Conservation (phyloP, 2,329 filamentous ascomycete species). For the Hyphodiscus sp. region DNA sequence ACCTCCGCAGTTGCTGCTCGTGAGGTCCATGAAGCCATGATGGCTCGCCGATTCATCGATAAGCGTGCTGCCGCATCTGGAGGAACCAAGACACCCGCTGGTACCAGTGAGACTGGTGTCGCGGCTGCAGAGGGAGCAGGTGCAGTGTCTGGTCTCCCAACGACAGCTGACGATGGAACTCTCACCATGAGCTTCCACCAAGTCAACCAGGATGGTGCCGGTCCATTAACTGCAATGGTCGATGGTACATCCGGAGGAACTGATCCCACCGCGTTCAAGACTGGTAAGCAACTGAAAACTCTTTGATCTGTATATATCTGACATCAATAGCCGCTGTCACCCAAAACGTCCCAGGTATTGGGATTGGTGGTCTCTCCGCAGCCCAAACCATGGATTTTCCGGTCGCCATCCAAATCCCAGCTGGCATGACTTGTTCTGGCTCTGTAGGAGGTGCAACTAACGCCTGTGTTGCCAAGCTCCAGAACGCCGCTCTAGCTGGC, state of each 20-base stretch:
- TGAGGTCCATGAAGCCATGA: slow-evolving; percentile 65
- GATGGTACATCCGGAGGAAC: slow-evolving; percentile 59
- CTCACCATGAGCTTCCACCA: slow-evolving; percentile 61
- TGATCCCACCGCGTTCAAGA: slow-evolving; percentile 52
- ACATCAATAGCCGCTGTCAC: slow-evolving; percentile 42
- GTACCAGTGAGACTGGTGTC: slow-evolving; percentile 46
- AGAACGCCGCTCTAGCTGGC: slow-evolving; percentile 55
- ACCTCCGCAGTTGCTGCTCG: slow-evolving; percentile 53
- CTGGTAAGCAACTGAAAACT: no score
- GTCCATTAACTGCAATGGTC: slow-evolving; percentile 53
- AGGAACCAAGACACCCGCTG: slow-evolving; percentile 41
- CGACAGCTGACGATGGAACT: slow-evolving; percentile 51
- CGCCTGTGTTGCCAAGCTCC: slow-evolving; percentile 59
- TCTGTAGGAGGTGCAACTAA: slow-evolving; percentile 50
- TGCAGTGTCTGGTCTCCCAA: slow-evolving; percentile 47
- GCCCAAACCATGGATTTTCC: slow-evolving; percentile 59
- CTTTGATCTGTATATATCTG: no score
- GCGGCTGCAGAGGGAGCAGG: slow-evolving; percentile 48
- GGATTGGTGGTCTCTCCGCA: slow-evolving; percentile 44
- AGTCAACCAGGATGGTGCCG: slow-evolving; percentile 66
- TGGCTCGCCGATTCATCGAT: slow-evolving; percentile 32
- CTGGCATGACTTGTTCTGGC: slow-evolving; percentile 59
- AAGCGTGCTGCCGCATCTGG: slow-evolving; percentile 29
- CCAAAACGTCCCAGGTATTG: slow-evolving; percentile 51
- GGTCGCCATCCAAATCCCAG: slow-evolving; percentile 58